Evolutionary conservation across 169 alveolate species (phyloP).

Genomic region (Miamiensis avidus): DNA sequence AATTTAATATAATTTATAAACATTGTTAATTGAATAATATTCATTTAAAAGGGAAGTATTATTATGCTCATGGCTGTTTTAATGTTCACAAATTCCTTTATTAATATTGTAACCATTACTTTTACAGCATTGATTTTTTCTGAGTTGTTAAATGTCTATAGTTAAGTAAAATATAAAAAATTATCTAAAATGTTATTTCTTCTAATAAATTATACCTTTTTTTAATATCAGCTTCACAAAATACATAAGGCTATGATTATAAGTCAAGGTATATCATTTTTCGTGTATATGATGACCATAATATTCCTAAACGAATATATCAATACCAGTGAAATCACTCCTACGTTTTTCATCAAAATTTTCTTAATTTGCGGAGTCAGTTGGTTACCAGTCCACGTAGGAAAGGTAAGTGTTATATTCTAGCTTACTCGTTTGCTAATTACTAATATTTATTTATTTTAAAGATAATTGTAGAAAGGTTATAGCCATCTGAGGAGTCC

Average conservation of each 20-base stretch:
- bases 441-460: too few species aligned
- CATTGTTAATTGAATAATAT: neutral
- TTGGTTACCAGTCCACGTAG: slow-evolving; percentile 64
- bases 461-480: neutral
- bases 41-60: slow-evolving; percentile 26
- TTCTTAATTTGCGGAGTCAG: slow-evolving; percentile 38
- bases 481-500: neutral
- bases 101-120: slow-evolving; percentile 69
- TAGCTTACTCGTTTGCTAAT: too few species aligned
- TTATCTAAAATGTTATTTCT: neutral
- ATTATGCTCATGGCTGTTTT: slow-evolving; percentile 52
- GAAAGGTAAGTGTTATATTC: slow-evolving; percentile 22
- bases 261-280: slow-evolving; percentile 47
- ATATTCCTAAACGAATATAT: slow-evolving; percentile 53
- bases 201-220: neutral
- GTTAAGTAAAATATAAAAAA: slow-evolving; percentile 45
- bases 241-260: slow-evolving; percentile 50
- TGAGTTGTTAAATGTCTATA: slow-evolving; percentile 69
- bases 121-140: slow-evolving; percentile 66
- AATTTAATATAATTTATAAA: neutral
- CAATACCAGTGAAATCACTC: slow-evolving; percentile 46
- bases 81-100: slow-evolving; percentile 59
- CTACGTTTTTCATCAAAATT: slow-evolving; percentile 51
- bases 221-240: slow-evolving; percentile 18
- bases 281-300: slow-evolving; percentile 57